phyloP scores from a whole-genome alignment of 129 eudicot species.

The Helianthus tuberosus region DNA sequence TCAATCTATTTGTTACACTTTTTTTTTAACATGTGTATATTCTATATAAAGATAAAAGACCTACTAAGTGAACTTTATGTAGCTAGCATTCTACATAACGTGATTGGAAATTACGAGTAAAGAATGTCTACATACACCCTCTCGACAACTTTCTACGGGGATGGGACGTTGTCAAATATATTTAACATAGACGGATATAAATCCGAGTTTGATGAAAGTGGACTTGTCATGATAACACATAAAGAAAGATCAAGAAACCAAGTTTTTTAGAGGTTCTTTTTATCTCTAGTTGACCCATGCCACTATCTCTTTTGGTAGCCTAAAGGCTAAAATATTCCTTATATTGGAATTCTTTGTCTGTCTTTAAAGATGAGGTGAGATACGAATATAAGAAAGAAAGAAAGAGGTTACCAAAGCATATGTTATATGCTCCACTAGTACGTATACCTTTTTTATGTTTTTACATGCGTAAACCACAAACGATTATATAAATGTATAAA shows the following conservation, averaged over 20 bases:
- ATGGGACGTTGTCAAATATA: slow-evolving; percentile 3
- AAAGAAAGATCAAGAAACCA: background rate
- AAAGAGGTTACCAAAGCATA: slow-evolving; percentile 23
- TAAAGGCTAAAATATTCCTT: slow-evolving; percentile 31
- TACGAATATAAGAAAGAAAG: slow-evolving; percentile 33
- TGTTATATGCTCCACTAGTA: slow-evolving; percentile 37
- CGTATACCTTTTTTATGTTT: background rate
- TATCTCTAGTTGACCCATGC: slow-evolving; percentile 35
- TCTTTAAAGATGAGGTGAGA: slow-evolving; percentile 28
- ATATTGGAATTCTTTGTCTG: slow-evolving; percentile 20
- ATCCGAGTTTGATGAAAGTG: slow-evolving; percentile 19
- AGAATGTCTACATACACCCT: background rate
- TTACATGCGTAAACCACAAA: slow-evolving; percentile 8
- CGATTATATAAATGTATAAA: background rate
- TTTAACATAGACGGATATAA: slow-evolving; percentile 22
- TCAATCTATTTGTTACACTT: background rate
- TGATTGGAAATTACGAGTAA: background rate
- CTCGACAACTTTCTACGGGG: background rate
- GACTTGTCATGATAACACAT: slow-evolving; percentile 19
- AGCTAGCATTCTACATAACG: background rate
- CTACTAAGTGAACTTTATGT: background rate
- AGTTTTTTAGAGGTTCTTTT: slow-evolving; percentile 6
- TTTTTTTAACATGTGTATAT: background rate
- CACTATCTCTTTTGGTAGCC: slow-evolving; percentile 39
- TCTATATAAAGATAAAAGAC: background rate